Conservation (phyloP, 2,329 filamentous ascomycete genomes). For the Tolypocladium ophioglossoides region DNA sequence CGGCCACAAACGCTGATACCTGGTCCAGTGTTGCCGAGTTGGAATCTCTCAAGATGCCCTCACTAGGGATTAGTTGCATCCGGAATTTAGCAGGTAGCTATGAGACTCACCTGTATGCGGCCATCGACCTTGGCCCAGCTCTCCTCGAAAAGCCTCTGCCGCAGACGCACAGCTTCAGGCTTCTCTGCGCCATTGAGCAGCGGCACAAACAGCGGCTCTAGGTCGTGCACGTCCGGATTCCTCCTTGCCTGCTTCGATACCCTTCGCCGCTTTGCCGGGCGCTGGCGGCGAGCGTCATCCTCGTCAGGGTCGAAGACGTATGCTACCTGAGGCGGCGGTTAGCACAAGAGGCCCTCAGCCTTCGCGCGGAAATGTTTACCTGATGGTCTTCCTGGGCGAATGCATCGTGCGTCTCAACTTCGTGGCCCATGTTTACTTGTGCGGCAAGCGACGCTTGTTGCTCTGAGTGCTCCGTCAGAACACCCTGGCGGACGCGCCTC, state of each 20-base stretch:
- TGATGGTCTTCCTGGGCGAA: constrained; percentile 35
- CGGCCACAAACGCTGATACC: constrained; percentile 44
- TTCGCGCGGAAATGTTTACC: constrained; percentile 14
- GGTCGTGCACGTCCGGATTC: constrained; percentile 3
- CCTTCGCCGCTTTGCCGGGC: constrained; percentile 48
- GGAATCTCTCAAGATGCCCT: constrained; percentile 48
- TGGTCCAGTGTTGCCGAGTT: constrained; percentile 50
- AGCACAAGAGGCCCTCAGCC: not conserved
- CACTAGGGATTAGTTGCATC: not conserved
- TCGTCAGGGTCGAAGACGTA: constrained; percentile 30
- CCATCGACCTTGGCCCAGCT: constrained; percentile 55
- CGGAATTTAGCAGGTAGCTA: no score
- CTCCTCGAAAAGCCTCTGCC: constrained; percentile 49
- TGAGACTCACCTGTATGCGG: constrained; percentile 40
- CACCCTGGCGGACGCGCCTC: not conserved
- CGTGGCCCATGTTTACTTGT: constrained; percentile 11
- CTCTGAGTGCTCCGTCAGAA: not conserved
- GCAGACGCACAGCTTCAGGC: constrained; percentile 34
- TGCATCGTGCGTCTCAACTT: constrained; percentile 6
- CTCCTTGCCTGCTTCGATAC: constrained; percentile 29
- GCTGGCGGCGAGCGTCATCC: constrained; percentile 19
- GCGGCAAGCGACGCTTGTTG: not conserved
- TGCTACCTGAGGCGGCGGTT: constrained; percentile 1
- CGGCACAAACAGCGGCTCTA: constrained; percentile 31
- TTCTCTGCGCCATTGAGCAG: constrained; percentile 46